Percentiles rank a stretch among this genome's conserved stretches.
phyloP scores from a whole-genome alignment of 352 stramenopile species.

The Globisporangium splendens region DNA sequence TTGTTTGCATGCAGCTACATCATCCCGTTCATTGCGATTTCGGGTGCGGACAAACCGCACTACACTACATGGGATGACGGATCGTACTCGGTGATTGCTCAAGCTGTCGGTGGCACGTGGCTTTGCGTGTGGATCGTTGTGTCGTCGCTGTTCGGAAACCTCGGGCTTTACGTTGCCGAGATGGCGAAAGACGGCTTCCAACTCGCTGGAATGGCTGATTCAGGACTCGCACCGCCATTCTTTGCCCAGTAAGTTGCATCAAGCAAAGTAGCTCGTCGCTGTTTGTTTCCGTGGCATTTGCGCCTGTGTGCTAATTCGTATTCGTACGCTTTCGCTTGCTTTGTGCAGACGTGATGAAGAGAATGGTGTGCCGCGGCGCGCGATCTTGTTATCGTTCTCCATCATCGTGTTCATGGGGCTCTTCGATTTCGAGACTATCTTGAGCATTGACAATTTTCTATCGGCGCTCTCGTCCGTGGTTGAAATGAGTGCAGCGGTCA shows the following conservation, averaged over 20 bases:
- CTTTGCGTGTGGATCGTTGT: slow-evolving; percentile 78
- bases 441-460: slow-evolving; percentile 80
- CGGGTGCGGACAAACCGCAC: slow-evolving; percentile 62
- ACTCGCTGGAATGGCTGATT: slow-evolving; percentile 77
- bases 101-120: slow-evolving; percentile 58
- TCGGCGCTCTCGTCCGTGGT: slow-evolving; percentile 68
- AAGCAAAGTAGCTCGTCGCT: neutral
- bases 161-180: slow-evolving; percentile 78
- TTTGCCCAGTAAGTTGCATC: slow-evolving; percentile 59
- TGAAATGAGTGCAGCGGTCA: slow-evolving; percentile 73
- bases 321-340: neutral
- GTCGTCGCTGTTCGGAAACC: slow-evolving; percentile 71
- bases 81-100: slow-evolving; percentile 70
- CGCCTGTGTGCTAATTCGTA: neutral
- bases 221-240: slow-evolving; percentile 70
- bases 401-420: slow-evolving; percentile 80
- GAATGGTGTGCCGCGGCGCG: slow-evolving; percentile 59
- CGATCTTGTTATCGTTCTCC: slow-evolving; percentile 68
- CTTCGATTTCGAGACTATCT: slow-evolving; percentile 80
- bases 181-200: slow-evolving; percentile 84
- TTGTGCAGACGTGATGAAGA: slow-evolving; percentile 37
- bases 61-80: slow-evolving; percentile 76
- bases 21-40: slow-evolving; percentile 67
- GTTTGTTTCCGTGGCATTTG: neutral
- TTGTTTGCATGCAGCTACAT: slow-evolving; percentile 25